Evolutionary conservation across 163 green algal species (phyloP), one percentile per base, ranked within the genome.

Genomic region (Scenedesmus sp.): DNA sequence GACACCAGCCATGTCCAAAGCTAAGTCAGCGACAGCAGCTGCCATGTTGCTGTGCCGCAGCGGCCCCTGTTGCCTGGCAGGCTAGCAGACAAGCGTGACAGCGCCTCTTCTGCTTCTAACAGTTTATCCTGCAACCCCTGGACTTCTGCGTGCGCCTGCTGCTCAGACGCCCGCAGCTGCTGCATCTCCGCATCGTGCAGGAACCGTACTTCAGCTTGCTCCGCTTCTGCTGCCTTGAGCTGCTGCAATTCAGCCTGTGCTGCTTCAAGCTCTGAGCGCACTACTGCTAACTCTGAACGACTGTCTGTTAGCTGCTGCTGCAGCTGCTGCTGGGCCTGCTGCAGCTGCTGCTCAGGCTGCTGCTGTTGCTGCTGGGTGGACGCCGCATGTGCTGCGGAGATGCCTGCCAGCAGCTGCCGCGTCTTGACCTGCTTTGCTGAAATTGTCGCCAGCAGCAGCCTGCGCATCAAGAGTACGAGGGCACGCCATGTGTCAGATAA

Each of bases 371-470:
- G 83, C 35, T 51, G n/a, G 3, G 35, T 13, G 13, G 51, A 15
- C n/a, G 73, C 18, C 2, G 35, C 35, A 30, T 82, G 73, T 82
- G 73, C 35, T 51, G 73, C 73, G 10, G 35, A 42, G 10, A 89
- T 73, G 83, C 83, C 70, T 49, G 83, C 83, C 18, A 89, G 56
- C 16, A 89, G 83, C 83, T 89, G 83, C 26, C 83, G 22, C 3
- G 83, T 89, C 42, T 81, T 89, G 5, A 89, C 61, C 61, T 89
- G 83, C 83, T 89, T 89, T 30, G 83, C 83, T 35, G 83, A 89
- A 26, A 89, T 89, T 30, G 83, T 89, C 3, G 83, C 83, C 9
- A 89, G 61, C 42, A 89, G 61, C 51, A 89, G 42, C 83, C 83
- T 89, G 61, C 83, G 82, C 35, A 22, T 26, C 6, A 56, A 56